phyloP scores from a whole-genome alignment of 2,329 filamentous ascomycete genomes.

The Xylariaceae sp. region DNA sequence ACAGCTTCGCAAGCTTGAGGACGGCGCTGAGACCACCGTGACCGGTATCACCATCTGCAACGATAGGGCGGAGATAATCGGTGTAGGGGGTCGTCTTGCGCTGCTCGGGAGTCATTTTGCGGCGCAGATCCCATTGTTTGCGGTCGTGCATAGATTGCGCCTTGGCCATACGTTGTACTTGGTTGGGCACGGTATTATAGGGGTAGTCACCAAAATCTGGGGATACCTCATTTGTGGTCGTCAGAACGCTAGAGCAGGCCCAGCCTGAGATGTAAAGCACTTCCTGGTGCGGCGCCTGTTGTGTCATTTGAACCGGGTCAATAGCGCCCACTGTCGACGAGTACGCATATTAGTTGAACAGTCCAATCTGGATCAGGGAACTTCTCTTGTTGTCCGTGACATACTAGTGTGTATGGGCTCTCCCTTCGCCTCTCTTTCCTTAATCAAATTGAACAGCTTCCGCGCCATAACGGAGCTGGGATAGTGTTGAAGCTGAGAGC shows the following conservation, averaged over 20 bases:
- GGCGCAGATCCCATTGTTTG: conserved; percentile 83
- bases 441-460: conserved; percentile 87
- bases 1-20: conserved; percentile 92
- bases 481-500: conserved; percentile 79
- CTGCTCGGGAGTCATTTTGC: conserved; percentile 70
- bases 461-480: conserved; percentile 91
- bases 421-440: conserved; percentile 69
- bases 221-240: conserved; percentile 92
- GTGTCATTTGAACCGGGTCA: conserved; percentile 98
- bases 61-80: conserved; percentile 90
- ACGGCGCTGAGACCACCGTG: conserved; percentile 91
- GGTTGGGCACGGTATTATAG: conserved; percentile 97
- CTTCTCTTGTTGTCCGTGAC: conserved; percentile 28
- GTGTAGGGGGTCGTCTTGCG: conserved; percentile 72
- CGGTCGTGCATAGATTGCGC: conserved; percentile 96
- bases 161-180: conserved; percentile 93
- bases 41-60: conserved; percentile 93
- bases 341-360: background rate
- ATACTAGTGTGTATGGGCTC: conserved; percentile 89
- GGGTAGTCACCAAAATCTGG: conserved; percentile 98
- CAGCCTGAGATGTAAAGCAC: conserved; percentile 94
- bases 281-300: conserved; percentile 93
- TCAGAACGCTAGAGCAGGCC: conserved; percentile 92
- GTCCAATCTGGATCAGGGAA: background rate
- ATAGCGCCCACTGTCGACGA: conserved; percentile 75